Evolutionary conservation across 225 moss, liverwort and hornwort genomes (phyloP).

Genomic region (Asterella californica): DNA sequence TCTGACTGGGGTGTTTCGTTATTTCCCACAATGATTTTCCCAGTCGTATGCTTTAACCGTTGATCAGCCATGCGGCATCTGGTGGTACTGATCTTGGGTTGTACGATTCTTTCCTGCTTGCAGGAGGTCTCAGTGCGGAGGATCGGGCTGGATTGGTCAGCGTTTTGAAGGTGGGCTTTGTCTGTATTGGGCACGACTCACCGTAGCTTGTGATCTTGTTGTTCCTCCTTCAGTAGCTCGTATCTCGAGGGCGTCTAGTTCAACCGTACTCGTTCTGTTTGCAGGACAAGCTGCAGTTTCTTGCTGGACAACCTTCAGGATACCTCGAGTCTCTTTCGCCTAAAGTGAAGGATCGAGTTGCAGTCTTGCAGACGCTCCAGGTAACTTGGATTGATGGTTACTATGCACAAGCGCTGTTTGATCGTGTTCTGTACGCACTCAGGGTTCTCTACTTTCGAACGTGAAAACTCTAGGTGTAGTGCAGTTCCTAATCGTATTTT

Average conservation of each 20-base stretch:
- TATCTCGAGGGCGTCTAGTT: background rate
- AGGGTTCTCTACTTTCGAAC: background rate
- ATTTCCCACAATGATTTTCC: too few species aligned
- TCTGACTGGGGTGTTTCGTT: too few species aligned
- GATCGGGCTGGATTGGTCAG: slow-evolving; percentile 78
- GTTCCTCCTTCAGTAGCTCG: background rate
- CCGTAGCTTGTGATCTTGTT: background rate
- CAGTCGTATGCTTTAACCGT: too few species aligned
- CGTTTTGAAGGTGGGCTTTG: slow-evolving; percentile 63
- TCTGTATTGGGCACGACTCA: background rate
- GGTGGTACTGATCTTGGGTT: background rate
- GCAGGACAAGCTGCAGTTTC: slow-evolving; percentile 79
- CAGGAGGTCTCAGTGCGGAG: slow-evolving; percentile 52
- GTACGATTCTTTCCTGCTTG: background rate
- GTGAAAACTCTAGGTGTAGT: too few species aligned
- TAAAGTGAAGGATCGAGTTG: slow-evolving; percentile 71
- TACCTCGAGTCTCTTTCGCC: slow-evolving; percentile 75
- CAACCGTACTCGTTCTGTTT: background rate
- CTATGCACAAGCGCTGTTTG: background rate
- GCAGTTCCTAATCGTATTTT: background rate
- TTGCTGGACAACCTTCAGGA: slow-evolving; percentile 78
- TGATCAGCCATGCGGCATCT: too few species aligned
- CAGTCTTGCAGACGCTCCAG: slow-evolving; percentile 73
- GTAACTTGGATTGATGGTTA: slow-evolving; percentile 29
- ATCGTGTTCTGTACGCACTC: background rate